Base-by-base conservation (phyloP, 192 early-diverging fungal species). In the Cetraspora pellucida region DNA sequence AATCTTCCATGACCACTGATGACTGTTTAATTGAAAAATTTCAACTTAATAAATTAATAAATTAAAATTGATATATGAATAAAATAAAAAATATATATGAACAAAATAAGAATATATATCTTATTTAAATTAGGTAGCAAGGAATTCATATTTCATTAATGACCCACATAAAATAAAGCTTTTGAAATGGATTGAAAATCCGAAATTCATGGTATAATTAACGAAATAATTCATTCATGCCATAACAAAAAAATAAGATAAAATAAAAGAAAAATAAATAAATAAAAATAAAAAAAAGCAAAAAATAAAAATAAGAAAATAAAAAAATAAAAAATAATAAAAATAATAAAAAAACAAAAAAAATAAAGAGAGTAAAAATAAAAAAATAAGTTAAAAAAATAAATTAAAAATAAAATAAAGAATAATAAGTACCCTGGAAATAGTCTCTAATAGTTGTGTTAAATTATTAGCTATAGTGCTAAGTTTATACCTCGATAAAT, bases 401-500 rank as follows among this genome's bases (percentile, higher is more conserved):
- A 52, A 72, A 46, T 21, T 61, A 58, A n/a, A 66, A 17, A 27
- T 13, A 77, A 45, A 75, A 63, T 19, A 65, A 27, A 30, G 11
- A 55, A 17, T n/a, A 52, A 52, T 23, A 71, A 71, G 2, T 79
- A 91, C 87, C 84, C 89, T 90, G 14, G 89, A 88, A 64, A 95
- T 89, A 50, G 83, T 86, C 77, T 96, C 95, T 30, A 96, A 82
- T 57, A 93, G 79, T 58, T 82, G 85, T 27, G 91, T 82, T 14
- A 96, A 85, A 64, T 90, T 86, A 52, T 86, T 85, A 70, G 90
- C 84, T 68, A 95, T 90, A 27, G 87, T 86, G 25, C 85, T 81
- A 27, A 96, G 87, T 46, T 91, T 87, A 86, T 86, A 93, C 67
- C 89, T 91, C 25, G 94, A 93, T 30, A 94, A 84, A 72, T 93